Evolutionary conservation across 148 eudicot species (phyloP), one percentile per base, ranked within the genome.

Genomic region (Agrostemma githago): DNA sequence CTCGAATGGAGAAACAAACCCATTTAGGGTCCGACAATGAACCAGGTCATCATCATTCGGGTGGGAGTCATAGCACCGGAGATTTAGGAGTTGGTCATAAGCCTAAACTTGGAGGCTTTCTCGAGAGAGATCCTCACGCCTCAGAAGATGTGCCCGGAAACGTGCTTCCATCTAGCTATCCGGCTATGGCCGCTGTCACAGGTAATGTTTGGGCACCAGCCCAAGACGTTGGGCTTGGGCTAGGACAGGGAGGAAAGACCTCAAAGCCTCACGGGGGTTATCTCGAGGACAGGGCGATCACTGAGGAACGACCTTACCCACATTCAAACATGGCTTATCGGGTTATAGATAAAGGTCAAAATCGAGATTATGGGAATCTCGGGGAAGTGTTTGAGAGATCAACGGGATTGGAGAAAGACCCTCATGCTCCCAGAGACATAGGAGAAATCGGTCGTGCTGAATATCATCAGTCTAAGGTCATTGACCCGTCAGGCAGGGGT

Each of bases 401-500:
- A 16, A 59, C 56, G 5, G 12, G 46, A 9, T 38, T 81, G 80
- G 83, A 79, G 61, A 76, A 59, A 56, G 83, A 81, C 46, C 83
- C 84, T 71, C 72, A 76, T 58, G 82, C 76, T 7, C 89, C 87
- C 0, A 71, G 57, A 14, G 73, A 42, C 26, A 15, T 16, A 12
- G 64, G 71, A 43, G 66, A 56, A 72, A 77, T 9, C 3, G 21
- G 20, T 21, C 56, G 64, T 2, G 68, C 79, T 41, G 77, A 84
- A 8, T 82, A 86, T 59, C 83, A 85, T 77, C 83, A 84, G 80
- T 66, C 74, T 61, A 87, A 89, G 77, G 88, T 83, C 70, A 54
- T 73, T 58, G 87, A 88, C 77, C 89, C 89, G 15, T 81, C 87
- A n/a, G 83, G 83, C 56, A 46, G 34, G 21, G 88, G 97, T 88